Base-by-base conservation (phyloP, 352 stramenopile species). In the Pythium insidiosum region DNA sequence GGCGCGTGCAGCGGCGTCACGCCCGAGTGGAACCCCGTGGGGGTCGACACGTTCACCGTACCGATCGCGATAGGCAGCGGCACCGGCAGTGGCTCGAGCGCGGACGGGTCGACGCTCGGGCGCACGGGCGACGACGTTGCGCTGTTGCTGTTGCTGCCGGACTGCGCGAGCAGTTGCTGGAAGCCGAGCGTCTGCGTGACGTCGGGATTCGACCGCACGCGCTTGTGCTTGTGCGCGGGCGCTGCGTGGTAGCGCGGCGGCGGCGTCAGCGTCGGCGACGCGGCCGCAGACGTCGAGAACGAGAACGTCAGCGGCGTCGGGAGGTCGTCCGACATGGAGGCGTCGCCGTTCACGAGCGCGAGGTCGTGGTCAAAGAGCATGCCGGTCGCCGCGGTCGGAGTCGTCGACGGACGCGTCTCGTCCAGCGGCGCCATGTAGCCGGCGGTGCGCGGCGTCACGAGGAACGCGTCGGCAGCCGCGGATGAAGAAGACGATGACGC, bases 361-460 rank as follows among this genome's bases (percentile, higher is more conserved):
- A 63, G 43, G 22, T 58, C 55, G 45, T 63, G 55, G 49, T 63
- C 55, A 44, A 63, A 63, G 25, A 63, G 43, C 55, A 63, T 63
- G 30, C 43, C n/a, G n/a, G 43, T 7, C 19, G 23, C 4, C 18
- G 25, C 20, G 5, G 10, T 15, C 9, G 24, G 28, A 34, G 28
- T 34, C 28, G 28, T 24, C 19, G 35, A 38, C 28, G 38, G 15
- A 19, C 40, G 16, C 2, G 31, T 38, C 21, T 46, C 47, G 19
- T n/a, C n/a, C n/a, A 62, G 30, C 16, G 49, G 43, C 30, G 47
- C 47, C 54, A 62, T 57, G 31, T 57, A 62, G 28, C 48, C 54
- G 38, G 29, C 43, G 3, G 54, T 54, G 26, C 54, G 52, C n/a
- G 52, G 52, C 22, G 52, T 61, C 52, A 61, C 50, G 13, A 55